Evolutionary conservation across 2,329 filamentous ascomycete species (phyloP).

Genomic region (Aureobasidium sp.): DNA sequence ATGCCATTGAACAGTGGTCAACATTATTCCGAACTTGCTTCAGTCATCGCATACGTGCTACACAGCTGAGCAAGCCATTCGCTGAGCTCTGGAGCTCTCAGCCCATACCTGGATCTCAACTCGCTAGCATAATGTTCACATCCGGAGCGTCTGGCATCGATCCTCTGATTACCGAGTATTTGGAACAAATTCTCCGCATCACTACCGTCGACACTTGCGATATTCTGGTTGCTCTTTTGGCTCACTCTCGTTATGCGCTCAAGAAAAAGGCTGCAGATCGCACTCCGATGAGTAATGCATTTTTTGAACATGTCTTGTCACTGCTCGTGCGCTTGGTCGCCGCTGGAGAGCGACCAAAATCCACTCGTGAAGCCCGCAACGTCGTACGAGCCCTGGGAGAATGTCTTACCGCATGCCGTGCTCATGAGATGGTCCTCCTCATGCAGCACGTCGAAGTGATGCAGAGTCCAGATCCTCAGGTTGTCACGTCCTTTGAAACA

Average conservation of each 20-base stretch:
- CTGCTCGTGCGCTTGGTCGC: slow-evolving; percentile 24
- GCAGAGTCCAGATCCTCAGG: slow-evolving; percentile 22
- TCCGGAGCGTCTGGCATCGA: slow-evolving; percentile 19
- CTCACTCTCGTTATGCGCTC: slow-evolving; percentile 21
- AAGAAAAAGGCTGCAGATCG: background rate
- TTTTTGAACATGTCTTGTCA: slow-evolving; percentile 28
- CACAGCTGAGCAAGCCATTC: slow-evolving; percentile 13
- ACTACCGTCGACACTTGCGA: slow-evolving; percentile 23
- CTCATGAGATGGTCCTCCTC: slow-evolving; percentile 26
- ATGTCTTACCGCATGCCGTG: slow-evolving; percentile 26
- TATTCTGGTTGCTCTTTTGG: slow-evolving; percentile 25
- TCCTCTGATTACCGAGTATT: slow-evolving; percentile 25
- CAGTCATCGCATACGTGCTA: slow-evolving; percentile 12
- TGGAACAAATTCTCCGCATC: slow-evolving; percentile 22
- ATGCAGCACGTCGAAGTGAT: slow-evolving; percentile 22
- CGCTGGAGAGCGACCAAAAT: slow-evolving; percentile 19
- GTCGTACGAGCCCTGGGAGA: slow-evolving; percentile 22
- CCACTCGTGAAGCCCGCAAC: slow-evolving; percentile 18
- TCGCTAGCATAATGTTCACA: slow-evolving; percentile 13
- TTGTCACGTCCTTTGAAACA: slow-evolving; percentile 27
- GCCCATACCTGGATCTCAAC: slow-evolving; percentile 2
- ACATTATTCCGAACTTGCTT: slow-evolving; percentile 16
- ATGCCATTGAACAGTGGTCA: slow-evolving; percentile 16
- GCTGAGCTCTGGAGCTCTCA: slow-evolving; percentile 8
- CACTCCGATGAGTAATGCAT: slow-evolving; percentile 19